A percentile compares a stretch with the other conserved stretches of the same genome.
phyloP scores from a whole-genome alignment of 2,329 filamentous ascomycete species.

The Raffaelea albimanens region DNA sequence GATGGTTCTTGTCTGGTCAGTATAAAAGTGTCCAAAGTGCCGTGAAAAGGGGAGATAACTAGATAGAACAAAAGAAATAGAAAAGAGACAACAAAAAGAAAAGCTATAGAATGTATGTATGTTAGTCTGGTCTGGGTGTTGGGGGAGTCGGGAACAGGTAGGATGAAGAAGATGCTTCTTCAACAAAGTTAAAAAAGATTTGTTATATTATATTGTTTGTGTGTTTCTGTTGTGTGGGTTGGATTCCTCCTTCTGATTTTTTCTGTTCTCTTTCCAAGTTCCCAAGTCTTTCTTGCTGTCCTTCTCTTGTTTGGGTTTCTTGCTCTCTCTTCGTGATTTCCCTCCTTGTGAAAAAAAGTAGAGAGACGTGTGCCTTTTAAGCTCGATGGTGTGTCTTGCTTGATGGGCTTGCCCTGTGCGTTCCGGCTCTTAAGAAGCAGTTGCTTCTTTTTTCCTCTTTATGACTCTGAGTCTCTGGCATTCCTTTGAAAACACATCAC shows the following conservation, averaged over 20 bases:
- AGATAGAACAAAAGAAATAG: neutral
- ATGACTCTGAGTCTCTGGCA: too few relatives aligned
- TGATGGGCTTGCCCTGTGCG: neutral
- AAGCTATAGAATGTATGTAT: neutral
- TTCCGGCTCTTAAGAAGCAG: neutral
- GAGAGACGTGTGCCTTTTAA: neutral
- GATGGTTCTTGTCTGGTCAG: neutral
- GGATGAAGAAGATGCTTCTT: neutral
- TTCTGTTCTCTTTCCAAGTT: neutral
- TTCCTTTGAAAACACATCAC: too few relatives aligned
- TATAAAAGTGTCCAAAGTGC: neutral
- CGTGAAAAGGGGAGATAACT: neutral
- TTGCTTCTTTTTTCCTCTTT: neutral
- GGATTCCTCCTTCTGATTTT: too few relatives aligned
- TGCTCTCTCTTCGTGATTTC: too few relatives aligned
- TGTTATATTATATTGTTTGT: neutral
- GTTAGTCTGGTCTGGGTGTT: too few relatives aligned
- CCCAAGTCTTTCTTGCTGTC: neutral
- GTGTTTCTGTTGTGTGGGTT: too few relatives aligned
- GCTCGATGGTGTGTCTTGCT: too few relatives aligned
- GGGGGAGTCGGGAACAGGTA: too few relatives aligned
- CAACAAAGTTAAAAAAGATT: neutral
- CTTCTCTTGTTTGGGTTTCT: neutral
- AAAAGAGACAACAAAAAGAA: neutral
- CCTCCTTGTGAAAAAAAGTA: neutral